Conservation (phyloP, 805 yeast species). For the Barnettozyma botsteinii region DNA sequence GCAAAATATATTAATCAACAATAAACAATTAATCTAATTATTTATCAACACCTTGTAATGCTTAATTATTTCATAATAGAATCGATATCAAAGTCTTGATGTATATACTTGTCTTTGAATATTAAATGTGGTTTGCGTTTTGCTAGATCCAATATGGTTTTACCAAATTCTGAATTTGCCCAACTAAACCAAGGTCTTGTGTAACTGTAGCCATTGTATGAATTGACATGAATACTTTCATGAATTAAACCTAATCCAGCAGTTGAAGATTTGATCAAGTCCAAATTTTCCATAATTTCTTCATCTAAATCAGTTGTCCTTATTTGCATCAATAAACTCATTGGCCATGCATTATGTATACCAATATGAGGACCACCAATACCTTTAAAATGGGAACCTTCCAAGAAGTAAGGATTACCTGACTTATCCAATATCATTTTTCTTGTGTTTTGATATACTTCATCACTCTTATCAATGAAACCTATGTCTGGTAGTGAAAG, state of each 20-base stretch:
- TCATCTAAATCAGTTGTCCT: slow-evolving; percentile 68
- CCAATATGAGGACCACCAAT: slow-evolving; percentile 93
- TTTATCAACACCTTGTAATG: no score
- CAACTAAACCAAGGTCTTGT: slow-evolving; percentile 92
- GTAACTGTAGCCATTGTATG: slow-evolving; percentile 39
- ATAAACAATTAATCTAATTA: no score
- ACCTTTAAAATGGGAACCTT: slow-evolving; percentile 62
- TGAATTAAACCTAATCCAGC: slow-evolving; percentile 79
- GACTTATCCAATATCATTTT: slow-evolving; percentile 59
- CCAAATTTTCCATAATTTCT: slow-evolving; percentile 51
- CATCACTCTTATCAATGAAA: slow-evolving; percentile 43
- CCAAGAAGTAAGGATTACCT: slow-evolving; percentile 75
- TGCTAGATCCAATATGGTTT: slow-evolving; percentile 74
- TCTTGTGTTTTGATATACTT: slow-evolving; percentile 71
- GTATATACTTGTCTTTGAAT: slow-evolving; percentile 38
- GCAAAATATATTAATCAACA: slow-evolving; percentile 54
- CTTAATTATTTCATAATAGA: not conserved
- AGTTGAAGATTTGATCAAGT: slow-evolving; percentile 52
- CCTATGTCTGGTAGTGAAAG: slow-evolving; percentile 79
- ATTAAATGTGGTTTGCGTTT: slow-evolving; percentile 66
- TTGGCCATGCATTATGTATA: slow-evolving; percentile 80
- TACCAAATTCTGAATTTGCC: slow-evolving; percentile 90
- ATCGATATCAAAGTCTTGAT: slow-evolving; percentile 10
- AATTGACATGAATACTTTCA: slow-evolving; percentile 68
- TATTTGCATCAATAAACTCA: slow-evolving; percentile 71